Base-by-base conservation (phyloP, 192 early-diverging fungal genomes). In the Coemansia sp. region DNA sequence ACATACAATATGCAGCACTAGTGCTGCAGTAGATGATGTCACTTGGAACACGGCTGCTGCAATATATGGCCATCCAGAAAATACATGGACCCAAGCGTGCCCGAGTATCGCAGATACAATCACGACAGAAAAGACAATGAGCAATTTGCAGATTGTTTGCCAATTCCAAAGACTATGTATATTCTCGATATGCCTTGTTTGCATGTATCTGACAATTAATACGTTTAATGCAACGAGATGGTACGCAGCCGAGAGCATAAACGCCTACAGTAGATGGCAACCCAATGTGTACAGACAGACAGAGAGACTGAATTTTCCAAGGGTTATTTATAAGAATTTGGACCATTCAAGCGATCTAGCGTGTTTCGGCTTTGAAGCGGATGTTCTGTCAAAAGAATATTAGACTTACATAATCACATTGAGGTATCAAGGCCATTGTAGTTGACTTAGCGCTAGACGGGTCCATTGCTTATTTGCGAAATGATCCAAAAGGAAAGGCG, bases 1-100 rank as follows among this genome's bases (percentile, higher is more conserved):
- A 56, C 9, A 35, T 7, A 20, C 55, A 43, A 20, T 52, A 46
- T 52, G 69, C 43, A 71, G 61, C 18, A 43, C 55, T 7, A 62
- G 48, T 26, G 63, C 69, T 21, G 45, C 18, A 11, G 59, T 21
- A 1, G 46, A 14, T 0, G 69, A 71, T 6, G 45, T 0, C 24
- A 55, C 6, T 56, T 71, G 63, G 20, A 71, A 26, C 8, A 43
- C 48, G 8, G 63, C 24, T 5, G 53, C 53, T 44, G 45, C 9
- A 2, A 18, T 49, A 20, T 12, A n/a, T 20, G 46, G 46, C 46
- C 46, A 49, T 16, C 46, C 46, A 20, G 46, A 6, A 49, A 20
- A 49, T 1, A 20, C 7, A 0, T 20, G 46, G 5, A 49, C 20
- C 46, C 46, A 49, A 3, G 18, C 16, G 20, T 16, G 46, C 7